Base-by-base conservation (phyloP, 352 stramenopile genomes). In the Blastocystis sp. region DNA sequence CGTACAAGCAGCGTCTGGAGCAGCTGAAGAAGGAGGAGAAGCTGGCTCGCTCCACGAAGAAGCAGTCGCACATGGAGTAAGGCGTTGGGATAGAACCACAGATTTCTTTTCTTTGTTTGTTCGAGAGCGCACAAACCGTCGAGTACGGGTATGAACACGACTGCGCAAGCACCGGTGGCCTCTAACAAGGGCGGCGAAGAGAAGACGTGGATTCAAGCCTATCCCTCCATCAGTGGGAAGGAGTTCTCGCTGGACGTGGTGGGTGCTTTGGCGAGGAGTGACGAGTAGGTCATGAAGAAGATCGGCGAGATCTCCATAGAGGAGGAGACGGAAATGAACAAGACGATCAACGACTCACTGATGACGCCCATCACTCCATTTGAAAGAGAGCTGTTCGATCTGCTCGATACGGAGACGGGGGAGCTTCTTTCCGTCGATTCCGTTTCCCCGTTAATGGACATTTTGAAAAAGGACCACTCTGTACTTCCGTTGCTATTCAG, bases 1-100 rank as follows among this genome's bases (percentile, higher is more conserved):
- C 92, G 6, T 77, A 77, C 66, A 77, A 77, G 33, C 66, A 77
- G 66, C 26, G 63, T 71, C 63, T 71, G 63, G 63, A 71, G 26
- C 19, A 71, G 41, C 26, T 71, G 63, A 71, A 71, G 31, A 71
- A 71, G 16, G 63, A 71, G 63, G 41, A 41, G 41, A 71, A 71
- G 63, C 26, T 2, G 21, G 63, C 26, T 33, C 26, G 66, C 12
- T 71, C 45, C 45, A 55, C 45, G 6, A 55, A 55, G 45, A 55
- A 55, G 45, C 45, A 55, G 45, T 55, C 45, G 6, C 45, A 55
- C 45, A 55, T 55, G 45, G 45, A 55, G 45, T 55, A 55, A 55
- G 45, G 13, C 45, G 45, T 19, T 55, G 6, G 45, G 45, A 19
- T 16, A 16, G 16, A 55, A 55, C 45, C 45, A 55, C 45, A 55